These are phyloP conservation scores for Phytopythium vexans DNA, from an alignment of 352 stramenopile genomes.

Conservation along the genomic window DNA sequence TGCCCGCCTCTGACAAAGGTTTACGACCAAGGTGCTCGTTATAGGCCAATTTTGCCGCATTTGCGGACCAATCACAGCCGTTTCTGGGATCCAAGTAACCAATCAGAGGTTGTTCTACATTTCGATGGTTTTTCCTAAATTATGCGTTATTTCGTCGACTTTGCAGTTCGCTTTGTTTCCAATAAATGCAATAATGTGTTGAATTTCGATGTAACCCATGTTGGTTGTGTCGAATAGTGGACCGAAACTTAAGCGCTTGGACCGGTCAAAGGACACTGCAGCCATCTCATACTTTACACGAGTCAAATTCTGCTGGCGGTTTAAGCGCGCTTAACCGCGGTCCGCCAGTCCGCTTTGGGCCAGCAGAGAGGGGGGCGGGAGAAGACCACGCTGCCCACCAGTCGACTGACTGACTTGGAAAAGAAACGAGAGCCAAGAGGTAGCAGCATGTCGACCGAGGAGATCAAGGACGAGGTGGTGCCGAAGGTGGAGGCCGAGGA, in stretches of 20 bases:
- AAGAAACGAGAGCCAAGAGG: slow-evolving; percentile 7
- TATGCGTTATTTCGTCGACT: too few relatives aligned
- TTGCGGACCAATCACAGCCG: too few relatives aligned
- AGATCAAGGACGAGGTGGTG: slow-evolving; percentile 71
- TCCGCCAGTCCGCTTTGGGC: slow-evolving; percentile 32
- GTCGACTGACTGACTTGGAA: slow-evolving; percentile 13
- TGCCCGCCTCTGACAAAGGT: too few relatives aligned
- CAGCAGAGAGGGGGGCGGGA: background rate
- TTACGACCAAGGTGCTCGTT: too few relatives aligned
- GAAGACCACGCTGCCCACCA: slow-evolving; percentile 1
- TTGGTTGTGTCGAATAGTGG: too few relatives aligned
- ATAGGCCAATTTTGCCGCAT: too few relatives aligned
- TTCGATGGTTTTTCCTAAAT: too few relatives aligned
- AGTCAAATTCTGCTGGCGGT: background rate
- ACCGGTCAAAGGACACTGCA: background rate
- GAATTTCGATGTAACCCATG: too few relatives aligned
- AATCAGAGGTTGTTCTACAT: too few relatives aligned
- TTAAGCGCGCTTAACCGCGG: slow-evolving; percentile 35
- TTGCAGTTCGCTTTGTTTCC: too few relatives aligned
- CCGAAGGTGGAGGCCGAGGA: slow-evolving; percentile 59
- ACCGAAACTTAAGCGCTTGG: slow-evolving; percentile 9
- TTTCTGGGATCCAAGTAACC: too few relatives aligned
- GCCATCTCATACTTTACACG: background rate
- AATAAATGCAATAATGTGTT: too few relatives aligned
- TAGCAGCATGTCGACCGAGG: slow-evolving; percentile 47